Percentiles rank a stretch among this genome's conserved stretches.
Conservation (phyloP, 1,139 yeast genomes). For the Zygosaccharomyces sapae region DNA sequence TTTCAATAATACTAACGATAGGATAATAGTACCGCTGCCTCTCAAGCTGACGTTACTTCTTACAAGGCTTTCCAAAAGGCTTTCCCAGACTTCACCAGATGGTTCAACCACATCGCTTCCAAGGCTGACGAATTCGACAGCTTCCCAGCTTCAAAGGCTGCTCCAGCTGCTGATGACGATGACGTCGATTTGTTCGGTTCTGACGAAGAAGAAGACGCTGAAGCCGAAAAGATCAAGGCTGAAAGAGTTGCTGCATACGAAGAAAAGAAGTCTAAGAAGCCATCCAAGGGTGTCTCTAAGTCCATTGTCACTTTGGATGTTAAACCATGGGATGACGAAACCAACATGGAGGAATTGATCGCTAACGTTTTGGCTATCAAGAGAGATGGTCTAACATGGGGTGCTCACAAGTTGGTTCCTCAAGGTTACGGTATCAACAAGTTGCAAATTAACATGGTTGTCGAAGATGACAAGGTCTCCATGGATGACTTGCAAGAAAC, state of each 20-base stretch:
- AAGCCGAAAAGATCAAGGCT: slow-evolving; percentile 94
- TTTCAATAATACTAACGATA: slow-evolving; percentile 33
- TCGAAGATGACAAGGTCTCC: slow-evolving; percentile 95
- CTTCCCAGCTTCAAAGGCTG: slow-evolving; percentile 75
- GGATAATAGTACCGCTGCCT: slow-evolving; percentile 64
- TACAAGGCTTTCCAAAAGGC: slow-evolving; percentile 92
- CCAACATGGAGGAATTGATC: slow-evolving; percentile 83
- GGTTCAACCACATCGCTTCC: slow-evolving; percentile 97
- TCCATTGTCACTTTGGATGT: slow-evolving; percentile 94
- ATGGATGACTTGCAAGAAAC: slow-evolving; percentile 78
- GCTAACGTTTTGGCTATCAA: slow-evolving; percentile 80
- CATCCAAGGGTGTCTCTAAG: slow-evolving; percentile 98
- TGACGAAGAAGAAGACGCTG: slow-evolving; percentile 88
- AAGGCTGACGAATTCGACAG: slow-evolving; percentile 77
- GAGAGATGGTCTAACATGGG: slow-evolving; percentile 95
- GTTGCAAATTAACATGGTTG: slow-evolving; percentile 96
- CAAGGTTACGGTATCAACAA: slow-evolving; percentile 99
- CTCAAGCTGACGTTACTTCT: slow-evolving; percentile 94
- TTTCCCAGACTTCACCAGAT: slow-evolving; percentile 94
- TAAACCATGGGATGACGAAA: slow-evolving; percentile 99
- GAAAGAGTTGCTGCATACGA: slow-evolving; percentile 97
- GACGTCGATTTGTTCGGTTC: slow-evolving; percentile 96
- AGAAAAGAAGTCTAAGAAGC: slow-evolving; percentile 95
- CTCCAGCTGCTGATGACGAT: slow-evolving; percentile 62
- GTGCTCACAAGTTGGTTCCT: slow-evolving; percentile 94